Percentiles rank a stretch among this genome's conserved stretches.
Evolutionary conservation across 2,329 filamentous ascomycete genomes (phyloP).

Genomic region (Penicillium digitatum): DNA sequence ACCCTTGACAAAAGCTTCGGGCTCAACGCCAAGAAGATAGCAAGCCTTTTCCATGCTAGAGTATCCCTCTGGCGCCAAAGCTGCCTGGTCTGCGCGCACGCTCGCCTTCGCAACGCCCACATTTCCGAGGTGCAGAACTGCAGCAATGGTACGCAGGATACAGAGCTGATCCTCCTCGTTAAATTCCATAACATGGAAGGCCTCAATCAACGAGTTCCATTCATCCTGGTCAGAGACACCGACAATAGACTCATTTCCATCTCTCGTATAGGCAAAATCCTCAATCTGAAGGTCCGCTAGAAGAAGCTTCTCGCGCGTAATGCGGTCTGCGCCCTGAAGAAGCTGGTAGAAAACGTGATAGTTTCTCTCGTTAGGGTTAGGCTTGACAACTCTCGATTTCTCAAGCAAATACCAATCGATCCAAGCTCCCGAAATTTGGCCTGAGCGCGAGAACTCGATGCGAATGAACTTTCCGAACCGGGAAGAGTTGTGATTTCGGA

Average conservation of each 20-base stretch:
- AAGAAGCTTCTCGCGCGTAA: conserved; percentile 71
- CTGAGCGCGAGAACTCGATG: conserved; percentile 84
- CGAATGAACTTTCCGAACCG: conserved; percentile 98
- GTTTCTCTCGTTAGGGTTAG: conserved; percentile 84
- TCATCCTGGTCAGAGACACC: conserved; percentile 88
- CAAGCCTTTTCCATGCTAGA: conserved; percentile 75
- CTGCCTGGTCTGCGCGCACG: conserved; percentile 82
- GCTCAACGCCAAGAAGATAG: conserved; percentile 73
- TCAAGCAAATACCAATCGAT: conserved; percentile 98
- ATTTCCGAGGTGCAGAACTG: conserved; percentile 90
- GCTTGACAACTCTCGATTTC: conserved; percentile 91
- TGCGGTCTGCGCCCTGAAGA: conserved; percentile 71
- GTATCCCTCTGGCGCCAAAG: conserved; percentile 70
- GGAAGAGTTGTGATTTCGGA: conserved; percentile 97
- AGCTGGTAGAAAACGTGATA: conserved; percentile 98
- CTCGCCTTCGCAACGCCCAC: conserved; percentile 87
- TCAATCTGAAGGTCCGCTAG: conserved; percentile 71
- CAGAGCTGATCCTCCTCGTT: conserved; percentile 75
- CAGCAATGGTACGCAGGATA: conserved; percentile 82
- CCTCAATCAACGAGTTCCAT: conserved; percentile 85
- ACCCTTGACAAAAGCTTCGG: conserved; percentile 82
- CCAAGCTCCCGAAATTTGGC: conserved; percentile 90
- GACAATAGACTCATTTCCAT: conserved; percentile 85
- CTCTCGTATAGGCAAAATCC: conserved; percentile 86
- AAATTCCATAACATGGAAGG: conserved; percentile 92